Conservation (phyloP, 495 filamentous ascomycete genomes). For the Patellaria atrata region DNA sequence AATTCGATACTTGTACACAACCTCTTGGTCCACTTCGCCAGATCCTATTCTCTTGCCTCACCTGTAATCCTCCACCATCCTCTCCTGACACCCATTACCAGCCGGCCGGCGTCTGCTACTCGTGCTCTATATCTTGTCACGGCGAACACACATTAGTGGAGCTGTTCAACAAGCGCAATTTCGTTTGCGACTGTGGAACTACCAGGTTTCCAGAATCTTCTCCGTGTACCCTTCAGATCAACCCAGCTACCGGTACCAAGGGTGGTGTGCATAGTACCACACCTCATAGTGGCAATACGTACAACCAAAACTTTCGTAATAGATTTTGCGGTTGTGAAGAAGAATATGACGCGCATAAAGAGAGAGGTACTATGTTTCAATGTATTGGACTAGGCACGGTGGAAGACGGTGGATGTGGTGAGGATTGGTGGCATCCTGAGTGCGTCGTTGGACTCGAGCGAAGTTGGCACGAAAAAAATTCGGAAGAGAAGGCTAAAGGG, state of each 20-base stretch:
- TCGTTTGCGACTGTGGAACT: constrained; percentile 94
- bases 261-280: constrained; percentile 61
- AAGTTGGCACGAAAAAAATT: constrained; percentile 30
- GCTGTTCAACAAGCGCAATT: constrained; percentile 88
- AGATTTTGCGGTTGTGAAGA: constrained; percentile 82
- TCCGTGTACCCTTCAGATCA: constrained; percentile 64
- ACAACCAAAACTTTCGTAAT: constrained; percentile 91
- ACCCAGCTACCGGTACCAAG: constrained; percentile 56
- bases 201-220: constrained; percentile 53
- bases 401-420: constrained; percentile 78
- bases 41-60: constrained; percentile 75
- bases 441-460: constrained; percentile 68
- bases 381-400: constrained; percentile 73
- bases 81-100: constrained; percentile 47
- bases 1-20: constrained; percentile 85
- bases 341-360: constrained; percentile 68
- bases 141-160: constrained; percentile 91
- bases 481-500: constrained; percentile 12
- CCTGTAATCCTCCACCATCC: constrained; percentile 70
- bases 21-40: constrained; percentile 77
- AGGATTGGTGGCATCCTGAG: constrained; percentile 98
- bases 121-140: constrained; percentile 92
- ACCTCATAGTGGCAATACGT: constrained; percentile 59
- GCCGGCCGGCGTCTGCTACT: constrained; percentile 82
- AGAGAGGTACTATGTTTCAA: constrained; percentile 99